A percentile compares a stretch with the other conserved stretches of the same genome.
Evolutionary conservation across 495 filamentous ascomycete genomes (phyloP).

Genomic region (Penicillium canescens): DNA sequence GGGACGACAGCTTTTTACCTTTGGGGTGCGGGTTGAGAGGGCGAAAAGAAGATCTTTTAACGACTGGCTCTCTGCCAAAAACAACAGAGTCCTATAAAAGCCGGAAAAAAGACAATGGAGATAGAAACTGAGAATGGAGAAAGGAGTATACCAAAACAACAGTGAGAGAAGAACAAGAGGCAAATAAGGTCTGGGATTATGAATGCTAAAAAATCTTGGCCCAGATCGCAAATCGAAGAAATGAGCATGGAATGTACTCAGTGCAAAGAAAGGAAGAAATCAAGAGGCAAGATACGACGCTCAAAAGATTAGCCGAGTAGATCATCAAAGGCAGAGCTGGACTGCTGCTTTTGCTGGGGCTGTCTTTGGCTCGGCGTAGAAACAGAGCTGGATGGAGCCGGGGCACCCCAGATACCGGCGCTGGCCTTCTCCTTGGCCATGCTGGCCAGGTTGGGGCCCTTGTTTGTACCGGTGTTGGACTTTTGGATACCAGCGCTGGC

Average conservation of each 20-base stretch:
- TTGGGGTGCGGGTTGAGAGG: too few relatives aligned
- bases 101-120: not conserved
- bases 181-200: slow-evolving; percentile 1
- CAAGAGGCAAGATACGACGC: not conserved
- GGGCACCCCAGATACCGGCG: slow-evolving; percentile 88
- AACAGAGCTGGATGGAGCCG: slow-evolving; percentile 35
- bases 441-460: slow-evolving; percentile 78
- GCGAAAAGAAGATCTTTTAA: not conserved
- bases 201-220: slow-evolving; percentile 5
- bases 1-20: too few relatives aligned
- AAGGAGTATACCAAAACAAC: not conserved
- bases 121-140: not conserved
- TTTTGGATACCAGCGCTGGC: slow-evolving; percentile 80
- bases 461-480: slow-evolving; percentile 57
- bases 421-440: slow-evolving; percentile 95
- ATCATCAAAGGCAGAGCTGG: slow-evolving; percentile 60
- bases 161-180: not conserved
- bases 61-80: too few relatives aligned
- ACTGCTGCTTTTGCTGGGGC: slow-evolving; percentile 34
- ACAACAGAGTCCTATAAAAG: too few relatives aligned
- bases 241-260: not conserved
- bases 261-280: not conserved
- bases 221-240: slow-evolving; percentile 1
- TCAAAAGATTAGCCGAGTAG: slow-evolving; percentile 55
- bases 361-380: slow-evolving; percentile 35